Evolutionary conservation across 2,329 filamentous ascomycete species (phyloP).

Genomic region (Verticillium nubilum): DNA sequence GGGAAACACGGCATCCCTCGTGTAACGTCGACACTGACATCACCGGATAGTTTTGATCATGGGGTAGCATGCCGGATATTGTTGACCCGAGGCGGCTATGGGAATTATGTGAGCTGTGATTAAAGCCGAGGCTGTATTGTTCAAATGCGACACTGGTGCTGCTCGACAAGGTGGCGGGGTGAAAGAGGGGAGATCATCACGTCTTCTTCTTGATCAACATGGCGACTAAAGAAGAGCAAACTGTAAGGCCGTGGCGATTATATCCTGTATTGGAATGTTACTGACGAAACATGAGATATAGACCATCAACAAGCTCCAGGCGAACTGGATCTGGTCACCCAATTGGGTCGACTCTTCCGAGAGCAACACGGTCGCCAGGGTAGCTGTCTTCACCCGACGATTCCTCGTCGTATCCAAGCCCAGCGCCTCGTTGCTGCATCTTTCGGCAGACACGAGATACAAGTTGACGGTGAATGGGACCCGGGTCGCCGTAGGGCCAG

Average conservation of each 20-base stretch:
- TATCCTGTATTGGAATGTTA: neutral
- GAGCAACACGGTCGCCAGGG: slow-evolving; percentile 23
- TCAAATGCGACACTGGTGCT: neutral
- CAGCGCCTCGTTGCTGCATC: slow-evolving; percentile 16
- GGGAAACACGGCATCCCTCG: neutral
- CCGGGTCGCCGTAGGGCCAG: slow-evolving; percentile 28
- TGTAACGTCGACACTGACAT: neutral
- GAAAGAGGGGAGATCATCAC: too few relatives aligned
- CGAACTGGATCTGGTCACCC: slow-evolving; percentile 31
- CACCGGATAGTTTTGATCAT: neutral
- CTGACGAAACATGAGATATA: slow-evolving; percentile 4
- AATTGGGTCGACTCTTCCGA: slow-evolving; percentile 25
- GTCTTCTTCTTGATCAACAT: neutral
- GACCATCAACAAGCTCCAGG: slow-evolving; percentile 25
- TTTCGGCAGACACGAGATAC: slow-evolving; percentile 36
- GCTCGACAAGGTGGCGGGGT: neutral
- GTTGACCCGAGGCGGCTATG: neutral
- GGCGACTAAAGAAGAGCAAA: neutral
- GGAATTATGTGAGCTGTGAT: neutral
- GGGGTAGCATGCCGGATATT: neutral
- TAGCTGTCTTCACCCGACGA: slow-evolving; percentile 23
- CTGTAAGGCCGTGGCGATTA: neutral
- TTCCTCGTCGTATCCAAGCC: slow-evolving; percentile 15
- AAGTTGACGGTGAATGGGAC: slow-evolving; percentile 33
- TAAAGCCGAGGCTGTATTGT: neutral